Base-by-base conservation (phyloP, 2,329 filamentous ascomycete species). In the Colletotrichum karsti region DNA sequence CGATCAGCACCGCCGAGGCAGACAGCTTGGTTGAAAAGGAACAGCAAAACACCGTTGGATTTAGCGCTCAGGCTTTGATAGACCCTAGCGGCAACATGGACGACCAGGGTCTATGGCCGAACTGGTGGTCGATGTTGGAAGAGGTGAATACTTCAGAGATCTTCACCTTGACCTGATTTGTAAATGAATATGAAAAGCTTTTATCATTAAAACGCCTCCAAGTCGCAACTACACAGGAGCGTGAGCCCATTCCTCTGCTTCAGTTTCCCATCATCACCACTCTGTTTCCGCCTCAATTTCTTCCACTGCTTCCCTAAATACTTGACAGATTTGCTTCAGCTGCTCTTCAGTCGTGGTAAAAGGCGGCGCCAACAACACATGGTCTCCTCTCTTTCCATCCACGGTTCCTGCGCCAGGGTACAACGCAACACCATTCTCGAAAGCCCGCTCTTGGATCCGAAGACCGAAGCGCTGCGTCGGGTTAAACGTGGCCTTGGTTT, bases 341-440 rank as follows among this genome's bases (percentile, higher is more conserved):
- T 67, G 26, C 18, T 63, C 59, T 6, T 70, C 63, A 1, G 84
- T 88, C 22, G 91, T 83, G 48, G 87, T 93, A 77, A 90, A 93
- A 1, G 92, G 85, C 5, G 92, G 92, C 1, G 91, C 87, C 10
- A 95, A 73, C 26, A 94, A 83, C 37, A 93, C 81, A 76, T 93
- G 91, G 73, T 95, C 92, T 9, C 92, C 92, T 1, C 75, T 75
- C 2, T 86, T 82, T 48, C 92, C 84, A 71, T 85, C 89, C 0
- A 82, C 87, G 0, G 88, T 89, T 1, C 91, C 91, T 1, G 80
- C 79, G 0, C 90, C 90, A 1, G 89, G 88, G 74, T 93, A 71
- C 15, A 71, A 13, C 3, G 66, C 69, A 9, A 71, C 69, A 5
- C 64, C 69, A 13, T 74, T 42, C 10, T 73, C 63, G 22, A 79